Conservation (phyloP, 345 rosid species). For the Tarenaya hassleriana region DNA sequence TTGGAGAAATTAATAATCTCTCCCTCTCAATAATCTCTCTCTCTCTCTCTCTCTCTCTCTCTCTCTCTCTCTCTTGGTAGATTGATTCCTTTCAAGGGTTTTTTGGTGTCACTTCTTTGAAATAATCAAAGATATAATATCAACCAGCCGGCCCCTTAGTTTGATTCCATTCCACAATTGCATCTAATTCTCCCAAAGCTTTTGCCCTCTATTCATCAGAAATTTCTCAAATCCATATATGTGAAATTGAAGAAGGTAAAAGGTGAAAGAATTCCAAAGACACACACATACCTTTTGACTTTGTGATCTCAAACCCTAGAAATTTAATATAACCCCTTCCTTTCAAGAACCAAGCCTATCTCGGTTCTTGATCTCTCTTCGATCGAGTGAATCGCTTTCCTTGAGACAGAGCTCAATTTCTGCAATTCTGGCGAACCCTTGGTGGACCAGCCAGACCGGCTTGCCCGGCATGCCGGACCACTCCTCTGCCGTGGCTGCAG, state of each 20-base stretch:
- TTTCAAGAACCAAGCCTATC: neutral
- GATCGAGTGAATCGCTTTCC: neutral
- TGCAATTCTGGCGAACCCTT: constrained; percentile 56
- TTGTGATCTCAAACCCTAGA: constrained; percentile 24
- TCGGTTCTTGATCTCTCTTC: constrained; percentile 5
- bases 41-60: constrained; percentile 18
- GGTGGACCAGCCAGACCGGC: constrained; percentile 67
- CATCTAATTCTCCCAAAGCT: constrained; percentile 51
- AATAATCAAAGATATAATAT: no score
- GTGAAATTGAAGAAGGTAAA: no score
- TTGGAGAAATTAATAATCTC: constrained; percentile 17
- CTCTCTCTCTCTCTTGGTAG: constrained; percentile 17
- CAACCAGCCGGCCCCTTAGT: constrained; percentile 27
- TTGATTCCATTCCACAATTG: constrained; percentile 42
- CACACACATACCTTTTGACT: constrained; percentile 27
- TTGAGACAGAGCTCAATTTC: neutral
- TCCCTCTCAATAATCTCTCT: constrained; percentile 19
- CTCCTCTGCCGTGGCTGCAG: neutral
- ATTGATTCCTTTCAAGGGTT: constrained; percentile 25
- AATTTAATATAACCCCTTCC: no score
- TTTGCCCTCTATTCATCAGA: constrained; percentile 16
- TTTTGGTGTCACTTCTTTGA: constrained; percentile 1
- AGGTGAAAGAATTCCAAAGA: no score
- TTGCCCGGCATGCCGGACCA: constrained; percentile 45
- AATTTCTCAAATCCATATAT: no score